Conservation (phyloP, 768 basidiomycete genomes). For the Cystofilobasidium capitatum region DNA sequence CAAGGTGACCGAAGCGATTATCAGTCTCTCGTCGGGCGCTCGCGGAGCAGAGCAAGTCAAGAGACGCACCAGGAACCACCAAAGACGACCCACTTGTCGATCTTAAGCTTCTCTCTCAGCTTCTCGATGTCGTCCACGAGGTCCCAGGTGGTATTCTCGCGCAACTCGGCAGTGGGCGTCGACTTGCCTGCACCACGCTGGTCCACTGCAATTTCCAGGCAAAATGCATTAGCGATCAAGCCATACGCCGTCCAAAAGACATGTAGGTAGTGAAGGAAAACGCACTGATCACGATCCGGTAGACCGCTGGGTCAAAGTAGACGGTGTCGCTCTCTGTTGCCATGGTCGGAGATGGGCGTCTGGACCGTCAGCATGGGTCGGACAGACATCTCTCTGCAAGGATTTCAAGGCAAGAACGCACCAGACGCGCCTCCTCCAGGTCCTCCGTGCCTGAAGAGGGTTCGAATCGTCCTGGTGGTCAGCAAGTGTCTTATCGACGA, state of each 20-base stretch:
- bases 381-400: too few species aligned
- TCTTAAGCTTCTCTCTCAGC: slow-evolving; percentile 59
- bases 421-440: slow-evolving; percentile 65
- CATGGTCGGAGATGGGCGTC: neutral
- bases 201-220: slow-evolving; percentile 45
- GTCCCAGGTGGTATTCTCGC: slow-evolving; percentile 69
- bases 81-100: slow-evolving; percentile 89
- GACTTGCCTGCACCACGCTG: slow-evolving; percentile 84
- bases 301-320: slow-evolving; percentile 77
- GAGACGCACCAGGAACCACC: slow-evolving; percentile 66
- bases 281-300: slow-evolving; percentile 50
- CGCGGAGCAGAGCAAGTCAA: neutral
- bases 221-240: neutral
- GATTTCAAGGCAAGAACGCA: neutral
- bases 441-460: slow-evolving; percentile 47
- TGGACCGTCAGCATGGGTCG: slow-evolving; percentile 36
- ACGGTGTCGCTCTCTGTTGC: slow-evolving; percentile 48
- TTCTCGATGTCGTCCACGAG: slow-evolving; percentile 74
- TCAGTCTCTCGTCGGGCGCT: slow-evolving; percentile 17
- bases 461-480: neutral
- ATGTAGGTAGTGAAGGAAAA: neutral
- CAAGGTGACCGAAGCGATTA: neutral
- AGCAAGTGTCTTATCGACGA: neutral
- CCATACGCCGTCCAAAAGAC: neutral
- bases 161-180: slow-evolving; percentile 59